Evolutionary conservation across 148 eudicot species (phyloP), one percentile per base, ranked within the genome.

Genomic region (Diospyros kaki): DNA sequence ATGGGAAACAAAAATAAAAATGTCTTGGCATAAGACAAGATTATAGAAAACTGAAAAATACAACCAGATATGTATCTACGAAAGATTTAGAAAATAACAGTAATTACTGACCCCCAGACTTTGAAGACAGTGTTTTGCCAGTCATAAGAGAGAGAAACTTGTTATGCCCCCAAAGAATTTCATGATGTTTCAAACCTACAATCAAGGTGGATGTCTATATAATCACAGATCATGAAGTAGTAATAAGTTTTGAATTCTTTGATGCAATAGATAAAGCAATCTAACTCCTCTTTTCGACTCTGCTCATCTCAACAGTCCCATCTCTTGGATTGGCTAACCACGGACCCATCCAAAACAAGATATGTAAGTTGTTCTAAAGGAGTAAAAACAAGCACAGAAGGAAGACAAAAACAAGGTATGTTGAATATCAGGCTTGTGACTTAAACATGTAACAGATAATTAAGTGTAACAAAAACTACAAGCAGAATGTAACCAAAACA

Each of bases 121-220:
- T 86, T 64, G 85, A 76, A 62, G 79, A 18, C 72, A 77, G 83
- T 41, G 69, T 28, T 79, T 84, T 88, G 78, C 78, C 71, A 67
- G 89, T 81, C 77, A 80, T 61, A 59, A 77, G 78, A 42, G 83
- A 81, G 64, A 84, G 79, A 76, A 87, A 79, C 78, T 87, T 86
- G 63, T 73, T 82, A 54, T 79, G 83, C 38, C 86, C 88, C 61
- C 71, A 79, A 46, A 79, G 66, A 50, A 46, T 84, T 69, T 85
- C 84, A 54, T 72, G 73, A 60, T 78, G 81, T 75, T 78, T 83
- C 64, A 76, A 61, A 55, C 86, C 85, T 88, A 77, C 66, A 80
- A 46, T 74, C 73, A 55, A 45, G 60, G 48, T 65, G 65, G 66
- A 74, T 73, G 61, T 58, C 63, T 67, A 76, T 65, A 68, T 66